Conservation (phyloP, 441 rosid species). For the Melastoma candidum region DNA sequence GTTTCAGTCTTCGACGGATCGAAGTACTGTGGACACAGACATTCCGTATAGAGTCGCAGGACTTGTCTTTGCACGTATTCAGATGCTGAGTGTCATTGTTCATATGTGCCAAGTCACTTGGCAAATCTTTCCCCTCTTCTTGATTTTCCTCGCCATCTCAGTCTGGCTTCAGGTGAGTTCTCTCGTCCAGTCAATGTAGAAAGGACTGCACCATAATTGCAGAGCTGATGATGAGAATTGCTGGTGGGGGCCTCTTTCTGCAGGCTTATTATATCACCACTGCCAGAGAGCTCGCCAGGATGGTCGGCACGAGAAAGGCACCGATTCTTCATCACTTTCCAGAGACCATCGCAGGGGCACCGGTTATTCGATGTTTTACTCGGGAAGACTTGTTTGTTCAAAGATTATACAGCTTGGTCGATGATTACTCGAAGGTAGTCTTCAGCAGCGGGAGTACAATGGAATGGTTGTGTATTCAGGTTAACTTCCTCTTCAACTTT, state of each 20-base stretch:
- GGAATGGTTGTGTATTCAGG: slow-evolving; percentile 59
- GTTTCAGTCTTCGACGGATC: slow-evolving; percentile 51
- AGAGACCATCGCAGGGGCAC: slow-evolving; percentile 45
- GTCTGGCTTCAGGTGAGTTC: slow-evolving; percentile 47
- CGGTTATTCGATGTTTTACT: slow-evolving; percentile 47
- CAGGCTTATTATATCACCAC: slow-evolving; percentile 53
- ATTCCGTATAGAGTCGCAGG: slow-evolving; percentile 62
- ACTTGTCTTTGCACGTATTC: slow-evolving; percentile 52
- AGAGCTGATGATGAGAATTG: neutral
- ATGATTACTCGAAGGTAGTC: slow-evolving; percentile 42
- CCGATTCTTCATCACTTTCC: slow-evolving; percentile 65
- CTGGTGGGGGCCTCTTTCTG: neutral
- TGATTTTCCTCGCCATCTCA: slow-evolving; percentile 42
- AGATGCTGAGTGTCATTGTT: slow-evolving; percentile 41
- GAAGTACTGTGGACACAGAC: slow-evolving; percentile 55
- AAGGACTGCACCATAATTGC: neutral
- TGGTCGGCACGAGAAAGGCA: slow-evolving; percentile 56
- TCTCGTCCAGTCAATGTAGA: neutral
- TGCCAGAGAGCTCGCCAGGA: slow-evolving; percentile 67
- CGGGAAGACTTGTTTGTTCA: slow-evolving; percentile 42
- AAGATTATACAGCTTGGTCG: slow-evolving; percentile 28
- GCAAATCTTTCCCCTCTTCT: slow-evolving; percentile 48
- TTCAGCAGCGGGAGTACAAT: slow-evolving; percentile 57
- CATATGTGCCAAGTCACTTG: slow-evolving; percentile 52
- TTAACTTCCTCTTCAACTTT: slow-evolving; percentile 55